A percentile compares a stretch with the other conserved stretches of the same genome.
phyloP scores from a whole-genome alignment of 176 grass and related monocot genomes.

The Lolium rigidum region DNA sequence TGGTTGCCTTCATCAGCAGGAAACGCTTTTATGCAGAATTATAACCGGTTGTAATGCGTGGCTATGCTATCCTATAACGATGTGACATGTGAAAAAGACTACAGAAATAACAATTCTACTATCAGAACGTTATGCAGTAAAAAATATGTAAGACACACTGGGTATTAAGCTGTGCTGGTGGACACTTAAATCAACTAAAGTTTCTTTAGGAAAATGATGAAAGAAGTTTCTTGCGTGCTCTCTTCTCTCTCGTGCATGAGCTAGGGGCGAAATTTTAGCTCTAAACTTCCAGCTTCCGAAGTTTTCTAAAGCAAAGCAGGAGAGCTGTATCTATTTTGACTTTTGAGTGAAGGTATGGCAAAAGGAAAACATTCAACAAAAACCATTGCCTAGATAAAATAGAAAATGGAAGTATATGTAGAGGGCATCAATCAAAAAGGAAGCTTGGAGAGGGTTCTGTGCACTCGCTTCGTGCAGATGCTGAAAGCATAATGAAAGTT shows the following conservation, averaged over 20 bases:
- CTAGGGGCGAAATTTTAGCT: background rate
- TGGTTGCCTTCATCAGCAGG: conserved; percentile 7
- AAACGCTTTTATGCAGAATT: background rate
- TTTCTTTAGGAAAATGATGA: background rate
- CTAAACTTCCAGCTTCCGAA: background rate
- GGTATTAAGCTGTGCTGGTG: background rate
- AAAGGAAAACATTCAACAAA: background rate
- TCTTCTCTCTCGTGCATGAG: too few species aligned
- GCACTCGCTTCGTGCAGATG: too few species aligned
- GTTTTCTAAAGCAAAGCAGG: background rate
- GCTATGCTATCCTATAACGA: background rate
- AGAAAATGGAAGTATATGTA: too few species aligned
- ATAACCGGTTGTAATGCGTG: too few species aligned
- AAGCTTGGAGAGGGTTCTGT: too few species aligned
- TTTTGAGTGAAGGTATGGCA: background rate
- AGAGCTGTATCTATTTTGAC: background rate
- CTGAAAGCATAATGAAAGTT: too few species aligned
- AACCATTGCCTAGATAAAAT: too few species aligned
- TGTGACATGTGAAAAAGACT: background rate
- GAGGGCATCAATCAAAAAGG: too few species aligned
- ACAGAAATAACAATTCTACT: background rate
- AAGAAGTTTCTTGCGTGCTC: too few species aligned
- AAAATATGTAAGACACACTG: background rate
- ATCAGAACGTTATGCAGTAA: background rate
- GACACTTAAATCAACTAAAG: background rate